Evolutionary conservation across 345 rosid species (phyloP), one percentile per base, ranked within the genome.

Genomic region (Euphorbia lathyris): DNA sequence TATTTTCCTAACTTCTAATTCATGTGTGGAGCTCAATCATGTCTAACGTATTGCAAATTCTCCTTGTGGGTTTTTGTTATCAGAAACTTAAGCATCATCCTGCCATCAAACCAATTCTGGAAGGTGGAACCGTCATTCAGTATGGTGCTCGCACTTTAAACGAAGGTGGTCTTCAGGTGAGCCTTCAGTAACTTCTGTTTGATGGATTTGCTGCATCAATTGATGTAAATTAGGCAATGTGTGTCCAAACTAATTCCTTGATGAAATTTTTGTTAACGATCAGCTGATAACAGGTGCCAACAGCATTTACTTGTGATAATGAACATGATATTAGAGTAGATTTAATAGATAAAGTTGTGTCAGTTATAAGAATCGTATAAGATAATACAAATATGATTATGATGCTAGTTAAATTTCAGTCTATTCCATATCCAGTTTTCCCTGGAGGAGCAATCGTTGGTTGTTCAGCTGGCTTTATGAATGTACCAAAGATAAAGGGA

Each of bases 101-200:
- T 71, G 86, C 89, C 70, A 91, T 94, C 77, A 88, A 83, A 82
- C 63, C 85, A 11, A 73, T 88, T 76, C 79, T 94, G 76, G 95
- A 94, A 82, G 98, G 97, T 70, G 98, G 97, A 50, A 86, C 81
- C 56, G 95, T 90, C 61, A 81, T 94, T 73, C 97, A 94, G 62
- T 91, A 91, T 62, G 98, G 98, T 65, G 98, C 98, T 76, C 95
- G 98, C 64, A 88, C 97, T 56, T 79, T 94, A 77, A 94, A 94
- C 57, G 98, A 94, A 86, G 97, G 98, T 72, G 98, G 98, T 72
- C 81, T 94, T 75, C 98, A 94, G 95, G 98, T 91, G 85, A 76
- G 89, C 43, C 9, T 40, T 76, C 58, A 22, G 58, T 20, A 40
- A 65, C 48, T 55, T 50, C 47, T 51, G 30, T 2, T 38, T 14